Evolutionary conservation across 495 filamentous ascomycete species (phyloP).

Genomic region (Daldinia loculata): DNA sequence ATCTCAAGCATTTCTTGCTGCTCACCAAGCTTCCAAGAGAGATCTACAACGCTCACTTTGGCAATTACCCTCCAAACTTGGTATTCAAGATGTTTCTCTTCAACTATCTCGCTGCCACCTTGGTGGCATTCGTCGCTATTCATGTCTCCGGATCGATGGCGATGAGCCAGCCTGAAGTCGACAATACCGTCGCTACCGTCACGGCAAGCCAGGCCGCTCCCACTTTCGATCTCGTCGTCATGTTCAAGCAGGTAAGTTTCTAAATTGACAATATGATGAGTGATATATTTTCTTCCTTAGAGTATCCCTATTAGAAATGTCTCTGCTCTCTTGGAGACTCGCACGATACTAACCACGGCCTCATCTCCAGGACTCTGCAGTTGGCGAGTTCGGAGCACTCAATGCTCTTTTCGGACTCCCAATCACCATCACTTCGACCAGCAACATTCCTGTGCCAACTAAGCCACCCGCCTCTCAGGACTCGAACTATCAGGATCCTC

Average conservation of each 20-base stretch:
- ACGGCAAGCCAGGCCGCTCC: neutral
- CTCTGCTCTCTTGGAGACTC: neutral
- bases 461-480: neutral
- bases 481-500: too few species aligned
- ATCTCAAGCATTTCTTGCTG: neutral
- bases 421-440: neutral
- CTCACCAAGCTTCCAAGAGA: neutral
- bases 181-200: neutral
- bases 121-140: neutral
- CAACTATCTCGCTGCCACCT: neutral
- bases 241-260: neutral
- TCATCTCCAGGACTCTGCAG: neutral
- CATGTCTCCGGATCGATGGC: neutral
- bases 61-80: neutral
- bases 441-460: neutral
- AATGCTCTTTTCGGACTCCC: neutral
- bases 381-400: neutral
- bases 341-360: neutral
- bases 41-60: neutral
- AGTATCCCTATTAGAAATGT: neutral
- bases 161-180: neutral
- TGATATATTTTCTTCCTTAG: neutral
- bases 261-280: neutral
- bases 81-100: neutral
- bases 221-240: neutral